Conservation (phyloP, 164 flowering plant species). For the Umbilicus rupestris region DNA sequence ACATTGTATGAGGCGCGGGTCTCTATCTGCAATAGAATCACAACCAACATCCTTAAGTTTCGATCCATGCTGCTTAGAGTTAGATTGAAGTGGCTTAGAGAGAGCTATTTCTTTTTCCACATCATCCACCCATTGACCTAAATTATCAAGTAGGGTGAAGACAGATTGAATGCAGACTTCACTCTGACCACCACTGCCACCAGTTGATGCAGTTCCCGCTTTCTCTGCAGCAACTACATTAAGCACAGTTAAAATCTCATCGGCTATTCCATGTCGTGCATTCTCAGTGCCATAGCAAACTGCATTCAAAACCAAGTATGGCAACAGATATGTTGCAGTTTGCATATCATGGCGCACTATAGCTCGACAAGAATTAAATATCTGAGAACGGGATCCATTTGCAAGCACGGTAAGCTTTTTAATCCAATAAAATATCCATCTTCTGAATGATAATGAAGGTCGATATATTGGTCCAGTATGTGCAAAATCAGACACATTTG, state of each 20-base stretch:
- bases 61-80: conserved; percentile 41
- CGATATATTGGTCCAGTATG: conserved; percentile 68
- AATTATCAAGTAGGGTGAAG: conserved; percentile 94
- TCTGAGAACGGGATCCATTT: conserved; percentile 80
- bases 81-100: conserved; percentile 50
- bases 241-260: conserved; percentile 88
- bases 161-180: conserved; percentile 98
- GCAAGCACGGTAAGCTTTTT: conserved; percentile 74
- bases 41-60: conserved; percentile 33
- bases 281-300: conserved; percentile 84
- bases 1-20: conserved; percentile 59
- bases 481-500: conserved; percentile 60
- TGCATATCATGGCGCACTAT: conserved; percentile 97
- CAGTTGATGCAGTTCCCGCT: conserved; percentile 45
- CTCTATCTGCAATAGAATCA: conserved; percentile 21
- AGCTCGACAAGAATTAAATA: conserved; percentile 89
- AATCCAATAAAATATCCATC: conserved; percentile 91
- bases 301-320: conserved; percentile 85
- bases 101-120: conserved; percentile 76
- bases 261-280: conserved; percentile 76
- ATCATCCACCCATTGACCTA: conserved; percentile 99
- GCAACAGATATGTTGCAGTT: conserved; percentile 81
- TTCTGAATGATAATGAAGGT: conserved; percentile 84
- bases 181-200: conserved; percentile 58
- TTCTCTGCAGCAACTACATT: conserved; percentile 77